Evolutionary conservation across 371 early-diverging fungal genomes (phyloP).

Genomic region (Syncephalastrum contaminatum): DNA sequence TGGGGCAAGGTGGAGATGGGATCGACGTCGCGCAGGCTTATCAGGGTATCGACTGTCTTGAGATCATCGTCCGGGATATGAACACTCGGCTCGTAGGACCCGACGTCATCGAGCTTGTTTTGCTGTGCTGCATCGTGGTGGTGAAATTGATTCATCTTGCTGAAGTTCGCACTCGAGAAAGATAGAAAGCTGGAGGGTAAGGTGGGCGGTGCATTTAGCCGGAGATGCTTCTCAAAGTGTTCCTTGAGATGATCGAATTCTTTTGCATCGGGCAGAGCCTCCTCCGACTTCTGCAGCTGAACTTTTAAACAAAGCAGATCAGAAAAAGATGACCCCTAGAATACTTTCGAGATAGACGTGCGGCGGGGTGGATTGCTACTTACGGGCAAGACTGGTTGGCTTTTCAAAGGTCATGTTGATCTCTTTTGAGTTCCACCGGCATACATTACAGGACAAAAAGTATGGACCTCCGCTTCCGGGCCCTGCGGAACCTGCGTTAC

Average conservation of each 20-base stretch:
- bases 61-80: constrained; percentile 49
- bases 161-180: constrained; percentile 36
- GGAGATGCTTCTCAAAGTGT: constrained; percentile 72
- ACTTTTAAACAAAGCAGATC: constrained; percentile 31
- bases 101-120: constrained; percentile 51
- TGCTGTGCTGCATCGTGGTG: constrained; percentile 25
- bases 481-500: background rate
- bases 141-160: constrained; percentile 39
- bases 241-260: constrained; percentile 86
- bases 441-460: constrained; percentile 79
- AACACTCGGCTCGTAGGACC: constrained; percentile 46
- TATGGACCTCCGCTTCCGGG: constrained; percentile 47
- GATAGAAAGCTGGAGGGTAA: constrained; percentile 43
- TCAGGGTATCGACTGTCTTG: constrained; percentile 47
- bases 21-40: constrained; percentile 43
- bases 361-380: constrained; percentile 10
- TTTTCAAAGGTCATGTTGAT: constrained; percentile 88
- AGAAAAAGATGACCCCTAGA: constrained; percentile 8
- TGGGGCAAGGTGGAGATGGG: constrained; percentile 70
- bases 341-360: constrained; percentile 3
- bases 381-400: constrained; percentile 87
- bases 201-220: constrained; percentile 40
- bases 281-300: constrained; percentile 77
- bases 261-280: constrained; percentile 65
- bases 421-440: constrained; percentile 91